Base-by-base conservation (phyloP, 1,284 basidiomycete species). In the Puccinia horiana region DNA sequence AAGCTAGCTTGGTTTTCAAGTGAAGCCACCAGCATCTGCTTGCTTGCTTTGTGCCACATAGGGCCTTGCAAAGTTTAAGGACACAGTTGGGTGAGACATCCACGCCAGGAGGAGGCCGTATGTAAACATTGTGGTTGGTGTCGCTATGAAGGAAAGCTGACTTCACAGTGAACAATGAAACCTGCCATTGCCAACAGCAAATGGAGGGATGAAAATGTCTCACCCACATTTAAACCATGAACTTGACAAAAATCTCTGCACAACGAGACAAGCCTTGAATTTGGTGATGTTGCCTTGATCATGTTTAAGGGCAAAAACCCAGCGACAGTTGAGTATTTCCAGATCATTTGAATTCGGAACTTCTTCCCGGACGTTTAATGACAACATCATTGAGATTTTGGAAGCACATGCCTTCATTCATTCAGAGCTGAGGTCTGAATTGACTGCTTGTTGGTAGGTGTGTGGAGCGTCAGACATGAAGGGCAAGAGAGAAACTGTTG, bases 21-120 rank as follows among this genome's bases (percentile, higher is more conserved):
- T 76, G 74, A n/a, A 61, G 37, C 54, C 54, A 76, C 73, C 73
- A 75, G 37, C 73, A 75, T 16, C 73, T 8, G 4, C 73, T 42
- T 75, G n/a, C n/a, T n/a, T n/a, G n/a, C n/a, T n/a, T n/a, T n/a
- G n/a, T n/a, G n/a, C n/a, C n/a, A n/a, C n/a, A 75, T 58, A 75
- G 35, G 14, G 73, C 73, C 20, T 75, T 75, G 26, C 73, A 56
- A 5, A 75, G 49, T 35, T 52, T 75, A 1, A 52, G 44, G 32
- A 49, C 6, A 14, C 26, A 54, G 16, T 44, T 5, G 26, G 70
- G 20, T 16, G 47, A 23, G 20, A 20, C 32, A 2, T 73, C 23
- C 29, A 54, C 26, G 3, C 47, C 18, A 5, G 47, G 42, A 1
- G 70, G 70, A 18, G 70, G 70, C 1, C 47, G 5, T 20, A 73